A percentile compares a stretch with the other conserved stretches of the same genome.
Evolutionary conservation across 495 filamentous ascomycete species (phyloP).

Genomic region (Penicillium chermesinum): DNA sequence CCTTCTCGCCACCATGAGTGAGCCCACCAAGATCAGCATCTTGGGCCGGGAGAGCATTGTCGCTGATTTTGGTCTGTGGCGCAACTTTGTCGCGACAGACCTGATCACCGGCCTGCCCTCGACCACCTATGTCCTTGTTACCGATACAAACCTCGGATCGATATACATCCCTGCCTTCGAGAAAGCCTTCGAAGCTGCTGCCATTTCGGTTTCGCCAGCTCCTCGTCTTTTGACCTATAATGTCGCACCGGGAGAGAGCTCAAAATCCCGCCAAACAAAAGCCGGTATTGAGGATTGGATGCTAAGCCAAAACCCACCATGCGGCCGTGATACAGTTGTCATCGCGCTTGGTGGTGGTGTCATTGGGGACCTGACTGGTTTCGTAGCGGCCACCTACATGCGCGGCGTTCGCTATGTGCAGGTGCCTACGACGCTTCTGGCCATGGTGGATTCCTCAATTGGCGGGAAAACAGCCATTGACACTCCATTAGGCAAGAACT

Average conservation of each 20-base stretch:
- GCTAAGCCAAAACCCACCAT: slow-evolving; percentile 66
- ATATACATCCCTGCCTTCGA: slow-evolving; percentile 76
- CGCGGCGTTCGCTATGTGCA: slow-evolving; percentile 93
- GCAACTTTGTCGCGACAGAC: slow-evolving; percentile 73
- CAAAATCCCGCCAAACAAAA: slow-evolving; percentile 88
- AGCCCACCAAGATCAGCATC: slow-evolving; percentile 50
- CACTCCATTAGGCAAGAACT: slow-evolving; percentile 92
- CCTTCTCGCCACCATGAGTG: slow-evolving; percentile 27
- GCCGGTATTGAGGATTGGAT: slow-evolving; percentile 98
- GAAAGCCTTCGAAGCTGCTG: slow-evolving; percentile 57
- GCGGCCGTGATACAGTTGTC: slow-evolving; percentile 89
- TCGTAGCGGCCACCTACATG: slow-evolving; percentile 97
- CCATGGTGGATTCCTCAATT: slow-evolving; percentile 98
- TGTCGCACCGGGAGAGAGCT: slow-evolving; percentile 86
- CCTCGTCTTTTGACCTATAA: slow-evolving; percentile 76
- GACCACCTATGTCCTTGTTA: slow-evolving; percentile 92
- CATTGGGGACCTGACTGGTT: slow-evolving; percentile 96
- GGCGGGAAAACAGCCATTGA: slow-evolving; percentile 98
- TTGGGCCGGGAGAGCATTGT: slow-evolving; percentile 74
- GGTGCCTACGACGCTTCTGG: slow-evolving; percentile 87
- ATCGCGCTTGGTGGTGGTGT: slow-evolving; percentile 96
- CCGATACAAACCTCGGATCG: slow-evolving; percentile 84
- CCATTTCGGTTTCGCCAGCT: slow-evolving; percentile 46
- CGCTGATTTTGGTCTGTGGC: slow-evolving; percentile 89
- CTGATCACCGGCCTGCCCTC: slow-evolving; percentile 70